These are phyloP conservation scores for Boechera stricta DNA, from an alignment of 345 rosid species.

Conservation along the genomic window DNA sequence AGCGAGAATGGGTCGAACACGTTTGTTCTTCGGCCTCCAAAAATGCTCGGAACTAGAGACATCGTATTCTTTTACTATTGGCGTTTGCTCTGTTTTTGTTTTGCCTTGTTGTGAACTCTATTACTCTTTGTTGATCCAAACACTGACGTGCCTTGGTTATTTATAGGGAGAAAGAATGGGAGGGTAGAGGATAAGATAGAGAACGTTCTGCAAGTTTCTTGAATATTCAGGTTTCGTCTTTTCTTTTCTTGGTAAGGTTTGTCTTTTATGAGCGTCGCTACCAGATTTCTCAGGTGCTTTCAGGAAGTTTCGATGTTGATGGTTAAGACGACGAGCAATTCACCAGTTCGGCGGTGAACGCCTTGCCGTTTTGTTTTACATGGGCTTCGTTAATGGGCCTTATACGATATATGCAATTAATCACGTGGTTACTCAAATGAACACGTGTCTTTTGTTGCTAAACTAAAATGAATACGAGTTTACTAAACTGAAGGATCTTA, in stretches of 20 bases:
- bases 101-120: neutral
- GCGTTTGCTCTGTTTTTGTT: neutral
- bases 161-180: neutral
- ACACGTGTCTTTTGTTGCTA: too few relatives aligned
- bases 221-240: neutral
- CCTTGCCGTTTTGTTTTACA: neutral
- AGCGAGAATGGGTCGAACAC: conserved; percentile 47
- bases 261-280: neutral
- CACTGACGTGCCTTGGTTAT: neutral
- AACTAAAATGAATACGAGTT: too few relatives aligned
- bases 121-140: neutral
- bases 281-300: neutral
- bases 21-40: conserved; percentile 42
- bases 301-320: neutral
- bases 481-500: too few relatives aligned
- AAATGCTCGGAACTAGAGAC: conserved; percentile 44
- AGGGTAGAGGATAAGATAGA: neutral
- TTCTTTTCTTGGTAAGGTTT: neutral
- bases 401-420: too few relatives aligned
- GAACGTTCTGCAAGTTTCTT: neutral
- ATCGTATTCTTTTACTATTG: neutral
- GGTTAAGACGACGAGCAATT: neutral
- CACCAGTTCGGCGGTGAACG: neutral
- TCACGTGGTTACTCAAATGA: too few relatives aligned
- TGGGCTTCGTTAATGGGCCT: neutral